phyloP scores from a whole-genome alignment of 1,139 yeast genomes.

The Pichia terricola region DNA sequence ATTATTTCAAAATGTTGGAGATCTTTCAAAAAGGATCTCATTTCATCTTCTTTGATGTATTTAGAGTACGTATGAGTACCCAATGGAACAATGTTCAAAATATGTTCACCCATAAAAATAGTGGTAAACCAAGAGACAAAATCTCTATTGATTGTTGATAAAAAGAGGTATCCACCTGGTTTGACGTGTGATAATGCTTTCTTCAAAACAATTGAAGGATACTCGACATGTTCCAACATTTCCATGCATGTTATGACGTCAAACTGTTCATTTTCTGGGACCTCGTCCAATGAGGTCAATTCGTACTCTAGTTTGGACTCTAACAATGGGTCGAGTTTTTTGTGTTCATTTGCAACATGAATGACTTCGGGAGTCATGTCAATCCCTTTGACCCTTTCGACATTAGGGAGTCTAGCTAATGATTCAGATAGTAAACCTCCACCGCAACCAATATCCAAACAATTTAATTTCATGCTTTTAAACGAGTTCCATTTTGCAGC shows the following conservation, averaged over 20 bases:
- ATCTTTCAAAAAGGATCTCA: conserved; percentile 50
- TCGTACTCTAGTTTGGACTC: conserved; percentile 41
- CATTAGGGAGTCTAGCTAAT: conserved; percentile 63
- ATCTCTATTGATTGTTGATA: conserved; percentile 90
- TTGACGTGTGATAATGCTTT: conserved; percentile 60
- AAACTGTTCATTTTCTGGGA: conserved; percentile 37
- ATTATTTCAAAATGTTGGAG: conserved; percentile 43
- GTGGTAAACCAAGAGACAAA: conserved; percentile 89
- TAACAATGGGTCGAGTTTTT: conserved; percentile 53
- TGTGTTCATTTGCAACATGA: conserved; percentile 69
- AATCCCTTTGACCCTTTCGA: conserved; percentile 62
- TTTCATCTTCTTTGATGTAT: conserved; percentile 71
- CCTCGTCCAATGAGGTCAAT: conserved; percentile 51
- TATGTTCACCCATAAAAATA: conserved; percentile 78
- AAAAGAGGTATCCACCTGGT: conserved; percentile 76
- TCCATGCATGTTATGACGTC: conserved; percentile 90
- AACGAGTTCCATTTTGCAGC: conserved; percentile 34
- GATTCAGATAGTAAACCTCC: conserved; percentile 91
- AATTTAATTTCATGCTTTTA: conserved; percentile 32
- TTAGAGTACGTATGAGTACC: conserved; percentile 88
- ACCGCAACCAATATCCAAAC: conserved; percentile 92
- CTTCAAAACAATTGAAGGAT: conserved; percentile 63
- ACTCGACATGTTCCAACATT: conserved; percentile 86
- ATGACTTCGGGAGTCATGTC: conserved; percentile 80
- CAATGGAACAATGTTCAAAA: conserved; percentile 71